These are phyloP conservation scores for Saccharomyces uvarum DNA, from an alignment of 1,139 yeast species.

Conservation along the genomic window DNA sequence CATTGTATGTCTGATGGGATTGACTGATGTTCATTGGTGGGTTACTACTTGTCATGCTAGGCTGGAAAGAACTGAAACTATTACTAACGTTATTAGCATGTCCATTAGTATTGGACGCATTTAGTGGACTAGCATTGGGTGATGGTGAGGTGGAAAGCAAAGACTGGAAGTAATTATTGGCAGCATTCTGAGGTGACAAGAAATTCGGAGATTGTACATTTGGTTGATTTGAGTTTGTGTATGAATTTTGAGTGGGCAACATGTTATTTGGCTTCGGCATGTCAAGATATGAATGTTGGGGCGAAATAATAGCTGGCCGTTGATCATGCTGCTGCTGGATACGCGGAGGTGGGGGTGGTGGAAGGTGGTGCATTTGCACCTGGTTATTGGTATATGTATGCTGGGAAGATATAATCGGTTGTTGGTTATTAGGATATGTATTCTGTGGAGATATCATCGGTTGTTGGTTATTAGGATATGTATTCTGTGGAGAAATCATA, in stretches of 20 bases:
- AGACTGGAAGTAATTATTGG: conserved; percentile 22
- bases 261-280: conserved; percentile 3
- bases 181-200: conserved; percentile 20
- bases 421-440: neutral
- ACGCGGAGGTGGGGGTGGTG: conserved; percentile 13
- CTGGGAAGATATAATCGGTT: neutral
- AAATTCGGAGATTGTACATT: conserved; percentile 23
- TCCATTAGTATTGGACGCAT: neutral
- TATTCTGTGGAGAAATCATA: neutral
- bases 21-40: neutral
- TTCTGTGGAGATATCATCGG: neutral
- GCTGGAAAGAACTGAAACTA: neutral
- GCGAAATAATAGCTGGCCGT: neutral
- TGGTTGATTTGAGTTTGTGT: conserved; percentile 13
- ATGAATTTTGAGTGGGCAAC: neutral
- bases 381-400: conserved; percentile 3
- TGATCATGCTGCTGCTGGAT: conserved; percentile 10
- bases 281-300: conserved; percentile 8
- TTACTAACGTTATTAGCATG: neutral
- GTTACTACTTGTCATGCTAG: neutral
- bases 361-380: conserved; percentile 24
- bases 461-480: neutral
- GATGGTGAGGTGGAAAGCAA: conserved; percentile 24
- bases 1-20: conserved; percentile 9
- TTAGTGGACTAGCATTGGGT: conserved; percentile 9